Evolutionary conservation across 1,284 basidiomycete genomes (phyloP), one percentile per base, ranked within the genome.

Genomic region (Cronartium quercuum): DNA sequence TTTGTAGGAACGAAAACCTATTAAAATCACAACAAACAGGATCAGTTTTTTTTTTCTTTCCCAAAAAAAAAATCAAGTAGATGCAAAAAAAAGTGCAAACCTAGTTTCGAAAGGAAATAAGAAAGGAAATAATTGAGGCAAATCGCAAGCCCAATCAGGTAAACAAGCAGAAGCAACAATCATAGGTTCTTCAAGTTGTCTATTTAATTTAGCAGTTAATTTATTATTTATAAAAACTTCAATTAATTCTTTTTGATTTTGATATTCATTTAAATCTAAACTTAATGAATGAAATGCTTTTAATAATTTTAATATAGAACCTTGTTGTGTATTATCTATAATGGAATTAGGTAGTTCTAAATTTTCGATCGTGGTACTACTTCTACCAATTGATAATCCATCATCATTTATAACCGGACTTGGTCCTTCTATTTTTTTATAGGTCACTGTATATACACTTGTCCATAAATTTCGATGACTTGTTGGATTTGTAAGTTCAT

Each of bases 111-210:
- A 68, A 12, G 67, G 75, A 70, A 70, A 68, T 40, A 70, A 76
- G 44, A 76, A 76, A n/a, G 67, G 68, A 29, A 76, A 70, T 79
- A 92, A 88, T 78, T 91, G 90, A 0, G 95, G 94, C 9, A 99
- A 86, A 81, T 97, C 94, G 51, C 91, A 84, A 0, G 94, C 92
- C 96, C 96, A 99, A 77, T 93, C 92, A 0, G 96, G 96, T 12
- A 98, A 84, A 82, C 94, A 98, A 55, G 91, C 91, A 78, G 94
- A 95, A 0, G 95, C 96, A 51, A 98, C 91, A 77, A 99, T 95
- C 92, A 98, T 96, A 0, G 93, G 92, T 82, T 99, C 96, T 79
- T 98, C 95, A 44, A 99, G 83, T 82, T 98, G 96, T 51, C 96
- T 87, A n/a, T 93, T 94, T 44, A 99, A 86, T 83, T 99, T 98